Base-by-base conservation (phyloP, 208 protist species). In the Leishmania braziliensis region DNA sequence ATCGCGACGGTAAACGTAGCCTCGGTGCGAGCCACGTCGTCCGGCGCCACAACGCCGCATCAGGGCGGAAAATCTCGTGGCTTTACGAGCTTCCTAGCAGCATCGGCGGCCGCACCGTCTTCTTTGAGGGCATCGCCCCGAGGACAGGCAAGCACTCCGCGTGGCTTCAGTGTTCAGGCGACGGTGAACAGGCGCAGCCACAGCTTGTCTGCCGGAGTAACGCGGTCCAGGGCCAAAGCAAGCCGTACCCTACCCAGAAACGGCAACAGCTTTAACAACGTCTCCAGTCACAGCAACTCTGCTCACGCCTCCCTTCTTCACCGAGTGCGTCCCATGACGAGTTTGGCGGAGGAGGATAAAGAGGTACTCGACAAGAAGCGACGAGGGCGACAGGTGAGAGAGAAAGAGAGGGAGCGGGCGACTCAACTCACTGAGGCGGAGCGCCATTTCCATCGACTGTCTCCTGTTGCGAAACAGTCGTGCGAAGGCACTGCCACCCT, bases 351-450 rank as follows among this genome's bases (percentile, higher is more conserved):
- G 46, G 54, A n/a, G 23, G 84, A 87, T 62, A 70, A 58, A 33
- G 84, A 88, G 77, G 18, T 82, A 43, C 72, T 88, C 3, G 84
- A 84, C 62, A 84, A 84, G 77, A 72, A 79, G 56, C 86, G 82
- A 5, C 73, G 69, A 4, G 82, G 86, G 58, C 75, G 77, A 36
- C 14, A 82, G 63, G 84, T 70, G 5, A 88, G 77, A 39, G 80
- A 86, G 66, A 73, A 86, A 77, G 82, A 82, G 71, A 71, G 80
- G 12, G 80, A 89, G 68, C 75, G 80, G 1, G 63, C 53, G 18
- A 56, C 53, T 46, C 86, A 75, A 46, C 66, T 81, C 56, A 71
- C 79, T 36, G 86, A 88, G 66, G 86, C 88, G 82, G 83, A 82
- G 70, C 80, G 77, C 43, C 88, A 85, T 48, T 69, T 88, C 10